Conservation (phyloP, 768 basidiomycete genomes). For the Tulasnella sp. region DNA sequence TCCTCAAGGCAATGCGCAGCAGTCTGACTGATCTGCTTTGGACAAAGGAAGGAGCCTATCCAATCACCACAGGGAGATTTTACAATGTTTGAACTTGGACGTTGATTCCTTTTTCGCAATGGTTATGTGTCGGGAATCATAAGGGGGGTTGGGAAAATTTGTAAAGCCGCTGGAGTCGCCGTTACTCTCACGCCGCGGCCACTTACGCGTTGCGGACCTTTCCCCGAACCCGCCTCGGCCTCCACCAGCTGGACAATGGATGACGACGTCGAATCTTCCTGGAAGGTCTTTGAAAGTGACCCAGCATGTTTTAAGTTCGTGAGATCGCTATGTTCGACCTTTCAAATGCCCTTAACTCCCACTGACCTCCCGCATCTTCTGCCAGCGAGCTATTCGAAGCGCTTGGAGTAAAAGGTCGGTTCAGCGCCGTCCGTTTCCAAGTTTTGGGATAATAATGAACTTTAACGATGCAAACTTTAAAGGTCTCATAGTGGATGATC, state of each 20-base stretch:
- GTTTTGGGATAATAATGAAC: background rate
- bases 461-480: background rate
- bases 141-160: too few relatives aligned
- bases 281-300: slow-evolving; percentile 34
- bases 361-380: background rate
- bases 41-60: too few relatives aligned
- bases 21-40: too few relatives aligned
- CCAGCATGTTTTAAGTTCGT: slow-evolving; percentile 35
- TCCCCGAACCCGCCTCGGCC: background rate
- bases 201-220: background rate
- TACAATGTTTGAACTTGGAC: too few relatives aligned
- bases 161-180: background rate
- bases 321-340: background rate
- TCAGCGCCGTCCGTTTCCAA: background rate
- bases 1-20: too few relatives aligned
- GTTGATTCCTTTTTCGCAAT: too few relatives aligned
- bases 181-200: background rate
- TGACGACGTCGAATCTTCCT: slow-evolving; percentile 31
- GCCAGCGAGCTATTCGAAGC: slow-evolving; percentile 76
- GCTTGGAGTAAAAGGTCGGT: slow-evolving; percentile 62
- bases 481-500: slow-evolving; percentile 78
- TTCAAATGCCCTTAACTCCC: background rate
- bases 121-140: too few relatives aligned
- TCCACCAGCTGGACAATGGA: background rate
- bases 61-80: too few relatives aligned